Base-by-base conservation (phyloP, 495 filamentous ascomycete genomes). In the Tricharina praecox region DNA sequence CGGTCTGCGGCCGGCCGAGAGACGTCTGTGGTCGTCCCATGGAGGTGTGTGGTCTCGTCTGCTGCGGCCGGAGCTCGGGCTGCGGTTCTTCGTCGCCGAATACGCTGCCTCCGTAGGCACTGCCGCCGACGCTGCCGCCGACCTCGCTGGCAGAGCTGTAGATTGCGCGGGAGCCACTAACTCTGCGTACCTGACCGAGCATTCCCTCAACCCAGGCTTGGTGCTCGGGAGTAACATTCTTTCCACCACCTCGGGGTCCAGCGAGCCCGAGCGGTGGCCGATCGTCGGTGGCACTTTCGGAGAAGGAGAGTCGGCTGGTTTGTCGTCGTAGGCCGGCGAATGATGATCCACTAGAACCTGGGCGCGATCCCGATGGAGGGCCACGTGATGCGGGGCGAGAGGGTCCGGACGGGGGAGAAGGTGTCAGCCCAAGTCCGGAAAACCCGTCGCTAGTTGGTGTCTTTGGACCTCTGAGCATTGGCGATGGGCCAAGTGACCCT, bases 181-280 rank as follows among this genome's bases (percentile, higher is more conserved):
- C 43, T 46, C 70, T 64, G 21, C 69, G 62, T 3, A 78, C 76
- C 52, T 78, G 75, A 38, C 78, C 76, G 60, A 82, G 72, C 64
- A 85, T 76, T 23, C 72, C 77, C 60, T 85, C 76, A 2, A 85
- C 75, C 80, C 80, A 85, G 33, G 72, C 70, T 40, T 71, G 65
- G 52, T 76, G 76, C 61, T 81, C 74, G 46, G 72, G 71, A 40
- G 68, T 73, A 51, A 85, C 73, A 38, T 71, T 70, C 5, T 69
- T 58, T 32, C 69, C 71, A 63, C 62, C 55, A 13, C 63, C 64
- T 43, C 67, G 69, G 4, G 78, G 77, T 10, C 78, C 78, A 1
- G 77, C 76, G 23, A 82, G 67, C 3, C 77, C 77, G 8, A 81
- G 64, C 60, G 19, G 26, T 11, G 39, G 25, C 9, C 37, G 50